A percentile compares a stretch with the other conserved stretches of the same genome.
Conservation (phyloP, 148 eudicot species). For the Vaccinium macrocarpon region DNA sequence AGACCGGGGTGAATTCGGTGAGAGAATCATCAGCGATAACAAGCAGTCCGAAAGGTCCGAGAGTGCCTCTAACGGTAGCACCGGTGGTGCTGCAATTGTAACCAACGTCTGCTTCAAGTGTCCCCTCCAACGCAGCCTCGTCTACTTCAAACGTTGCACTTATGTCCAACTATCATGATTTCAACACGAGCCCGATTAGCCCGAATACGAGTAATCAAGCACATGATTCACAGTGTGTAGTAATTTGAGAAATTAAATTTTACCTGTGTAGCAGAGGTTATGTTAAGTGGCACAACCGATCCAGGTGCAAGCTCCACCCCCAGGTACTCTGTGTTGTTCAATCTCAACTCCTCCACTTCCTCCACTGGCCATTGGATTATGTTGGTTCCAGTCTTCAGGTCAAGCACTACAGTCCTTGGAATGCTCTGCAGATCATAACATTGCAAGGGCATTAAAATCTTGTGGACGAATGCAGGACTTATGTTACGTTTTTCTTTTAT, state of each 20-base stretch:
- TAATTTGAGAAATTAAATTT: not conserved
- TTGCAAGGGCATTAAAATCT: not conserved
- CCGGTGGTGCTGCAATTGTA: slow-evolving; percentile 60
- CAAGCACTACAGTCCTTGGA: slow-evolving; percentile 73
- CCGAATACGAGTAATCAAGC: not conserved
- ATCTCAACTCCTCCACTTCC: slow-evolving; percentile 66
- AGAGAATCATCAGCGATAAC: slow-evolving; percentile 70
- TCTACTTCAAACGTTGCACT: slow-evolving; percentile 63
- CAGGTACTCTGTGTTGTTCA: slow-evolving; percentile 24
- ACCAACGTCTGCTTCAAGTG: slow-evolving; percentile 47
- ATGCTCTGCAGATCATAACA: slow-evolving; percentile 36
- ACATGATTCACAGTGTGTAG: not conserved
- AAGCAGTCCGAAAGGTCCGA: slow-evolving; percentile 86
- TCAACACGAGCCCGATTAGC: not conserved
- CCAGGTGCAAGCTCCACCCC: slow-evolving; percentile 58
- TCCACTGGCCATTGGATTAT: slow-evolving; percentile 81
- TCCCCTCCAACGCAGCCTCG: slow-evolving; percentile 37
- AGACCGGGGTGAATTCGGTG: slow-evolving; percentile 76
- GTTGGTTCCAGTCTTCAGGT: slow-evolving; percentile 64
- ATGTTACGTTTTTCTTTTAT: too few relatives aligned
- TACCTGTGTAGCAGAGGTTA: slow-evolving; percentile 72
- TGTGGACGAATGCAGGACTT: too few relatives aligned
- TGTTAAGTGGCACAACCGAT: slow-evolving; percentile 50
- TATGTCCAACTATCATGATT: slow-evolving; percentile 59
- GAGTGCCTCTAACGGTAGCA: slow-evolving; percentile 53